Percentiles rank a stretch among this genome's conserved stretches.
phyloP scores from a whole-genome alignment of 805 yeast species.

The Hagleromyces aurorensis region DNA sequence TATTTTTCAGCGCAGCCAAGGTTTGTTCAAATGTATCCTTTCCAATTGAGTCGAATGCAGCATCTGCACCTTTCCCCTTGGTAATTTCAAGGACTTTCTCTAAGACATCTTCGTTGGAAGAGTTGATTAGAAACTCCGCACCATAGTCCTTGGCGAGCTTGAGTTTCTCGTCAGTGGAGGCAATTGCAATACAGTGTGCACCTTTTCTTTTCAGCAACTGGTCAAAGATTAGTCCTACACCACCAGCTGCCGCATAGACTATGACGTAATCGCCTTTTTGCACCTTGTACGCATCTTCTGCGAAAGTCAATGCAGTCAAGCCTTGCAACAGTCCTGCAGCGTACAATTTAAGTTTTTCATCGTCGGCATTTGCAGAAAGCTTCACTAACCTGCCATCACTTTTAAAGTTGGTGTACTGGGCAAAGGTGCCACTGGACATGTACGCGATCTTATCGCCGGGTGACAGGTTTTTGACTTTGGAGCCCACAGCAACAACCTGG shows the following conservation, averaged over 20 bases:
- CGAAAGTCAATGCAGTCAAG: conserved; percentile 69
- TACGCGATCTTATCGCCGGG: conserved; percentile 72
- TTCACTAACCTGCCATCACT: conserved; percentile 34
- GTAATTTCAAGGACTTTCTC: conserved; percentile 52
- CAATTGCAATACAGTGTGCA: conserved; percentile 78
- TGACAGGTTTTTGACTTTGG: conserved; percentile 41
- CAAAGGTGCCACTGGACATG: conserved; percentile 47
- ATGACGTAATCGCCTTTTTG: conserved; percentile 63
- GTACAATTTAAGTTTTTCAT: conserved; percentile 43
- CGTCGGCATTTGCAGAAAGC: conserved; percentile 41
- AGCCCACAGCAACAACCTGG: conserved; percentile 56
- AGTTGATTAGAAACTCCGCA: conserved; percentile 64
- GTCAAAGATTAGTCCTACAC: conserved; percentile 68
- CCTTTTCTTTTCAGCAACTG: conserved; percentile 60
- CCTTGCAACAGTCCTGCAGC: conserved; percentile 66
- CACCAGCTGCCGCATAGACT: conserved; percentile 94
- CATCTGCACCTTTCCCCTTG: conserved; percentile 57
- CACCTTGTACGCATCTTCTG: conserved; percentile 57
- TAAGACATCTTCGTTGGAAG: conserved; percentile 47
- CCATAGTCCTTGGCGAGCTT: conserved; percentile 60
- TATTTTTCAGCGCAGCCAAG: conserved; percentile 49
- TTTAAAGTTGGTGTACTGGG: conserved; percentile 58
- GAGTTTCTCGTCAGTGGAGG: conserved; percentile 70
- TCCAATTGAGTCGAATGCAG: conserved; percentile 68
- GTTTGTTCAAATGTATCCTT: conserved; percentile 68